A percentile compares a stretch with the other conserved stretches of the same genome.
phyloP scores from a whole-genome alignment of 78 protist species.

The Dictyostelium firmibasis region DNA sequence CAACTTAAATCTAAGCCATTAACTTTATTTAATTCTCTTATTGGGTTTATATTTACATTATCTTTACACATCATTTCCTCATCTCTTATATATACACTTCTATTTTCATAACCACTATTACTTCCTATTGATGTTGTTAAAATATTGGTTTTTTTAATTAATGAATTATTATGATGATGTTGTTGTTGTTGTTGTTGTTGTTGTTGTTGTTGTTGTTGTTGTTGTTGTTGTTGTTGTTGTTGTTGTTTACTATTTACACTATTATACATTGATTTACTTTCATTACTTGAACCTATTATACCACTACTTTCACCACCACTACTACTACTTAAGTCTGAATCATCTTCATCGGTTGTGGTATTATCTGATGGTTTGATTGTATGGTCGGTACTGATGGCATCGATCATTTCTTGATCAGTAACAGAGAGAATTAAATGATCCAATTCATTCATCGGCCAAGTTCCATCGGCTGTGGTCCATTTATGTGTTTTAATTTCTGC shows the following conservation, averaged over 20 bases:
- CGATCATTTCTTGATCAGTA: constrained; percentile 34
- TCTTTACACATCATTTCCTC: not conserved
- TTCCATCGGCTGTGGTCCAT: constrained; percentile 47
- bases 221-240: not conserved
- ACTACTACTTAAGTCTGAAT: not conserved
- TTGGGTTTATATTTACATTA: not conserved
- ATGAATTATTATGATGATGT: not conserved
- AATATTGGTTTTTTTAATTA: not conserved
- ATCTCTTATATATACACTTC: not conserved
- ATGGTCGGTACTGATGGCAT: constrained; percentile 19
- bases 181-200: not conserved
- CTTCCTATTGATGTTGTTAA: not conserved
- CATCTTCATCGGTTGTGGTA: not conserved
- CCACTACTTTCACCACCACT: constrained; percentile 23
- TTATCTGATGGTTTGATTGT: not conserved
- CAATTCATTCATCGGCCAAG: constrained; percentile 34
- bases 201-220: not conserved
- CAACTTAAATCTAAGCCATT: not conserved
- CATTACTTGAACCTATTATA: not conserved
- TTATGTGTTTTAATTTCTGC: constrained; percentile 10
- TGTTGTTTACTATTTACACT: not conserved
- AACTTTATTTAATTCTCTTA: not conserved
- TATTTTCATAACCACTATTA: not conserved
- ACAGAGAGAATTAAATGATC: constrained; percentile 27
- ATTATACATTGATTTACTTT: not conserved